phyloP scores from a whole-genome alignment of 106 monocot genomes.

The Narthecium ossifragum region DNA sequence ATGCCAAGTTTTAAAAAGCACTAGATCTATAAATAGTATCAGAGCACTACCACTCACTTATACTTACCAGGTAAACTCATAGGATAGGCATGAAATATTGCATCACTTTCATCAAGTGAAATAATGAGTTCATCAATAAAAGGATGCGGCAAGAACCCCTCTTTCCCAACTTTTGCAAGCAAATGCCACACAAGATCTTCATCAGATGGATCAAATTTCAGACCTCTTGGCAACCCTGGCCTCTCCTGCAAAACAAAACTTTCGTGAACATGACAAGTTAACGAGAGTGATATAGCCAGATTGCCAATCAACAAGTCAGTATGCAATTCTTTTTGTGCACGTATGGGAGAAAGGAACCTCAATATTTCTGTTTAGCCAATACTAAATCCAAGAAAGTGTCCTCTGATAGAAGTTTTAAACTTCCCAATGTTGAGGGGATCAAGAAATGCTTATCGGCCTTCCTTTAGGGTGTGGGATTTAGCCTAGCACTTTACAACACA shows the following conservation, averaged over 20 bases:
- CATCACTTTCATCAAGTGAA: conserved; percentile 45
- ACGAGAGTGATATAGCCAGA: too few species aligned
- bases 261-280: too few species aligned
- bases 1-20: background rate
- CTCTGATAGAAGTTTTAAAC: too few species aligned
- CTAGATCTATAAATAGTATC: background rate
- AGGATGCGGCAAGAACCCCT: conserved; percentile 54
- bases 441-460: too few species aligned
- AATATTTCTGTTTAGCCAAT: too few species aligned
- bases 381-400: too few species aligned
- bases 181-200: conserved; percentile 81
- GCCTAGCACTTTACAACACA: too few species aligned
- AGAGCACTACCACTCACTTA: background rate
- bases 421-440: too few species aligned
- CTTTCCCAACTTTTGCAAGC: conserved; percentile 67
- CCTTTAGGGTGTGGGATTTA: too few species aligned
- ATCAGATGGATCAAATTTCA: conserved; percentile 92
- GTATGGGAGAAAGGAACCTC: too few species aligned
- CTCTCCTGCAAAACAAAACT: conserved; percentile 38
- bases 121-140: conserved; percentile 72
- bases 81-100: conserved; percentile 49
- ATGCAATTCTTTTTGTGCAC: too few species aligned
- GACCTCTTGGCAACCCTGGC: conserved; percentile 85
- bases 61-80: conserved; percentile 53
- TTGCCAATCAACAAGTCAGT: too few species aligned